Evolutionary conservation across 2,329 filamentous ascomycete genomes (phyloP).

Genomic region (Curvularia sp.): DNA sequence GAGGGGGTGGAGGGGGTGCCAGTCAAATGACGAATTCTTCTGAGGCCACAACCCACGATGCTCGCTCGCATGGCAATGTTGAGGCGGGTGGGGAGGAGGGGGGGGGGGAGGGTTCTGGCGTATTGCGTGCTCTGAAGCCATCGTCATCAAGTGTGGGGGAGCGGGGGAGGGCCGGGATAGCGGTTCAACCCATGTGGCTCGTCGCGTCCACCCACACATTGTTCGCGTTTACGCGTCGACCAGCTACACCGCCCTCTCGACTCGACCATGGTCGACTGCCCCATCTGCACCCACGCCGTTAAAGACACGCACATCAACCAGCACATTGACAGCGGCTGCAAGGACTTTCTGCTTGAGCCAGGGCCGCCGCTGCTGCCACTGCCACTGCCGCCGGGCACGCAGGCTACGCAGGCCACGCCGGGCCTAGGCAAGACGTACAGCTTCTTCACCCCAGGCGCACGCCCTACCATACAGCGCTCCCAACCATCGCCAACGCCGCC

Average conservation of each 20-base stretch:
- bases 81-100: not conserved
- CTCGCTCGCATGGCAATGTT: constrained; percentile 24
- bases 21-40: constrained; percentile 6
- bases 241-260: constrained; percentile 12
- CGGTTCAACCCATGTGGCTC: constrained; percentile 17
- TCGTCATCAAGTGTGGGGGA: constrained; percentile 41
- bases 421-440: constrained; percentile 52
- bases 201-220: constrained; percentile 22
- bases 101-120: too few species aligned
- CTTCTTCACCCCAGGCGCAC: constrained; percentile 64
- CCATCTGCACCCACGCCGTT: constrained; percentile 79
- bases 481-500: constrained; percentile 40
- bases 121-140: constrained; percentile 42
- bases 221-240: constrained; percentile 23
- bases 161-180: constrained; percentile 10
- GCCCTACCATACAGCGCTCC: constrained; percentile 33
- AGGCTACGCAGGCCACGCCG: constrained; percentile 30
- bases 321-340: constrained; percentile 87
- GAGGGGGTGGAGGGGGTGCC: constrained; percentile 8
- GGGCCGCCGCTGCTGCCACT: too few species aligned
- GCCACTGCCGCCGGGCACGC: constrained; percentile 37
- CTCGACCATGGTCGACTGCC: constrained; percentile 71
- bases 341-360: constrained; percentile 67
- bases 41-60: constrained; percentile 15
- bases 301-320: constrained; percentile 80